These are phyloP conservation scores for Neurospora sp. DNA, from an alignment of 495 filamentous ascomycete species.

Conservation along the genomic window DNA sequence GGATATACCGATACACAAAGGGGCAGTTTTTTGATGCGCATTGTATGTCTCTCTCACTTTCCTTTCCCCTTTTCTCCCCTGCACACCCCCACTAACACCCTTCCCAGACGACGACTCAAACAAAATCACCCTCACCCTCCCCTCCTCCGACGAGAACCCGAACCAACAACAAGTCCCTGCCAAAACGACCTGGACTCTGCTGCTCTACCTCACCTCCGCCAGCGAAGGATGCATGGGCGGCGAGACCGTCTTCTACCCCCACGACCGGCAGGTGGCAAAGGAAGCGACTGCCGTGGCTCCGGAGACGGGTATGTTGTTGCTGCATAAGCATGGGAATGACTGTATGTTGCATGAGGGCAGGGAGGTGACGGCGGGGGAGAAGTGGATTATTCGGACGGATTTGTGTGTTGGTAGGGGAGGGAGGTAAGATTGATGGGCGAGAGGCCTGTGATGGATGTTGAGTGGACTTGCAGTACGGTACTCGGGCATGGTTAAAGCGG, in stretches of 20 bases:
- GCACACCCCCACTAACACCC: neutral
- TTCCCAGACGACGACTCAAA: slow-evolving; percentile 70
- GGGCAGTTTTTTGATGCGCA: slow-evolving; percentile 87
- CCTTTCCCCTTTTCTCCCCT: neutral
- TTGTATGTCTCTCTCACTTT: slow-evolving; percentile 43
- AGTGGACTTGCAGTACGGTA: no score
- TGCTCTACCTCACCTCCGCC: slow-evolving; percentile 72
- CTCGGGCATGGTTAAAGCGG: no score
- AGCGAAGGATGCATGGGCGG: slow-evolving; percentile 63
- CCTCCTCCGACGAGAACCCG: slow-evolving; percentile 10
- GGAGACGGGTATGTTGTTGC: slow-evolving; percentile 70
- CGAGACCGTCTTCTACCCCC: slow-evolving; percentile 86
- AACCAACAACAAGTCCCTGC: slow-evolving; percentile 32
- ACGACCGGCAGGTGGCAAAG: slow-evolving; percentile 46
- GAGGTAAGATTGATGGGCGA: no score
- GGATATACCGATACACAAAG: slow-evolving; percentile 80
- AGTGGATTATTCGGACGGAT: slow-evolving; percentile 89
- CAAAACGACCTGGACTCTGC: slow-evolving; percentile 84
- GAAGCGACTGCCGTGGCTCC: slow-evolving; percentile 56
- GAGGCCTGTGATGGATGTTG: no score
- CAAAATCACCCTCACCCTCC: slow-evolving; percentile 43
- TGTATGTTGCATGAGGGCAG: slow-evolving; percentile 86
- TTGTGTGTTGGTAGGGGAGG: slow-evolving; percentile 46
- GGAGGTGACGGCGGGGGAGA: slow-evolving; percentile 71
- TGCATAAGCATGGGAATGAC: slow-evolving; percentile 82